phyloP scores from a whole-genome alignment of 1,284 basidiomycete genomes.

The Malassezia dermatis region DNA sequence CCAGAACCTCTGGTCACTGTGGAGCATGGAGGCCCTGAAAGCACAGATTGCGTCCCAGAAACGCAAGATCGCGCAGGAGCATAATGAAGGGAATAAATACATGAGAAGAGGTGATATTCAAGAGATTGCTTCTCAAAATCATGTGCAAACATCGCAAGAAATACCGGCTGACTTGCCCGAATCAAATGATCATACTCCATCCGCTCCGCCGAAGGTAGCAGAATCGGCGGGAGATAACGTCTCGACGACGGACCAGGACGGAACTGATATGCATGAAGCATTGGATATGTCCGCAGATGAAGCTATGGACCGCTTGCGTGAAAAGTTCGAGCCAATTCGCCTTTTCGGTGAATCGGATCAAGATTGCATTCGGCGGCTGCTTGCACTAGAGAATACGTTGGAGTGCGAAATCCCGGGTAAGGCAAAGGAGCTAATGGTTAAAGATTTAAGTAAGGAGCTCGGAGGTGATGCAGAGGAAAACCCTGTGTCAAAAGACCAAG shows the following conservation, averaged over 20 bases:
- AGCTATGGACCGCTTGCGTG: constrained; percentile 71
- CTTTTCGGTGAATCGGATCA: constrained; percentile 92
- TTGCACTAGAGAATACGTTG: constrained; percentile 60
- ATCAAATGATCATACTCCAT: background rate
- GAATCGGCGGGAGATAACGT: background rate
- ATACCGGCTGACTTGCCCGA: background rate
- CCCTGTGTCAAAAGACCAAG: constrained; percentile 11
- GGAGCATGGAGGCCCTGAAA: constrained; percentile 68
- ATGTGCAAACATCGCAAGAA: background rate
- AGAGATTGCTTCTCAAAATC: constrained; percentile 6
- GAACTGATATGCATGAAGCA: constrained; percentile 30
- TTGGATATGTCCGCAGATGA: constrained; percentile 93
- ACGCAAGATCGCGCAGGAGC: constrained; percentile 64
- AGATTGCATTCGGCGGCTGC: constrained; percentile 55
- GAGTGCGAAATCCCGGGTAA: constrained; percentile 66
- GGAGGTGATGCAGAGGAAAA: constrained; percentile 20
- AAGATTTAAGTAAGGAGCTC: background rate
- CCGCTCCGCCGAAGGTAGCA: background rate
- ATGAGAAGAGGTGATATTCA: constrained; percentile 35
- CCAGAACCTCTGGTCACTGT: background rate
- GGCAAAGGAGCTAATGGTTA: constrained; percentile 59
- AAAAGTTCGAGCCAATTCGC: constrained; percentile 84
- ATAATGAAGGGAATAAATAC: constrained; percentile 34
- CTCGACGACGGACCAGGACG: background rate
- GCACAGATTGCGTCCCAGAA: constrained; percentile 63